Base-by-base conservation (phyloP, 2,329 filamentous ascomycete genomes). In the Teratosphaeriaceae sp. region DNA sequence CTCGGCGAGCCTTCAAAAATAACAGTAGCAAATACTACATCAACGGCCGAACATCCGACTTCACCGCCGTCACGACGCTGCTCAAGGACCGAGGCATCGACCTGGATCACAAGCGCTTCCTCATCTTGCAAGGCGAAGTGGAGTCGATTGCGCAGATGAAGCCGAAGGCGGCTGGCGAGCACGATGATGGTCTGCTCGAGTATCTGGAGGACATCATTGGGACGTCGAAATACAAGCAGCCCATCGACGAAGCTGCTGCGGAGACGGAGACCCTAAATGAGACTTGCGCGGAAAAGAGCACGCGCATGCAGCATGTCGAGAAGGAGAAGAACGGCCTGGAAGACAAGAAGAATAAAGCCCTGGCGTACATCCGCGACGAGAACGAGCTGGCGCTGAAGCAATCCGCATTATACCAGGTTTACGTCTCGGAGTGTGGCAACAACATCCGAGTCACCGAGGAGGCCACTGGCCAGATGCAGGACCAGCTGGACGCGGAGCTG, bases 111-210 rank as follows among this genome's bases (percentile, higher is more conserved):
- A 98, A 98, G 69, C 86, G 92, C 47, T 98, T 98, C 68, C 70
- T 98, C 42, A 98, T 98, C 59, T 71, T 98, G 9, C 92, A 98
- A 65, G 92, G 92, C 59, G 92, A 98, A 64, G 92, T 98, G 46
- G 92, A 98, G 65, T 96, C 90, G 0, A 98, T 98, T 61, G 90
- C 92, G 5, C 92, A 97, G 66, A 98, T 98, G 92, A 98, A 98
- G 67, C 76, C 94, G 15, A 98, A 98, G 65, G 92, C 94, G 3
- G 82, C 78, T 31, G 90, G 87, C 55, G 92, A 98, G 63, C 90
- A 97, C 59, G 92, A 98, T 48, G 92, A 98, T 58, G 92, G 92
- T 11, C 76, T 98, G 3, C 74, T 98, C 15, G 92, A 98, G 64
- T 98, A 98, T 52, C 78, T 98, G 0, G 92, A 98, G 64, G 92